Conservation (phyloP, 2,329 filamentous ascomycete genomes). For the Arthrinium phaeospermum region DNA sequence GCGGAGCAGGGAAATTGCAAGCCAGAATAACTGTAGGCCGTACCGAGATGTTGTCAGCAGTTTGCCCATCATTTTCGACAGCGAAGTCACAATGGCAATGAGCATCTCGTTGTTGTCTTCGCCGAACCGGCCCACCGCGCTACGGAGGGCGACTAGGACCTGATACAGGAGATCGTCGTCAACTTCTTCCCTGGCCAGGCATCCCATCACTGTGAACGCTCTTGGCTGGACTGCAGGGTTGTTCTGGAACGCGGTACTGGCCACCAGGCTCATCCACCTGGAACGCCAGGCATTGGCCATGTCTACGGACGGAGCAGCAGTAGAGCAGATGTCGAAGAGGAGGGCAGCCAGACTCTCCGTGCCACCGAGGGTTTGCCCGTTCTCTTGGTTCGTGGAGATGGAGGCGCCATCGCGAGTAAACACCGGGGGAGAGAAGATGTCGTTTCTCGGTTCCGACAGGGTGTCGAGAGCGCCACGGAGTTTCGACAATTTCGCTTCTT, state of each 20-base stretch:
- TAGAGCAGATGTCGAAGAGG: constrained; percentile 66
- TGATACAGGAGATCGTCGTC: constrained; percentile 75
- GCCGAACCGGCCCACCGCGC: constrained; percentile 67
- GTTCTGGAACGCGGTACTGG: constrained; percentile 75
- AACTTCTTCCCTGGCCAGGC: constrained; percentile 72
- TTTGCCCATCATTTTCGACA: constrained; percentile 76
- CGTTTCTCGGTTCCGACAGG: constrained; percentile 64
- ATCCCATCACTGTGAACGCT: constrained; percentile 75
- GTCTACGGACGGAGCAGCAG: constrained; percentile 68
- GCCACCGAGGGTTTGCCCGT: constrained; percentile 55
- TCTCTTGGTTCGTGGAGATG: constrained; percentile 60
- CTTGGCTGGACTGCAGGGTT: constrained; percentile 74
- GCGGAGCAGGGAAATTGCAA: constrained; percentile 69
- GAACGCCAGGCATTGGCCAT: constrained; percentile 73
- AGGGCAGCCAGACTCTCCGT: constrained; percentile 67
- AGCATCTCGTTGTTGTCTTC: constrained; percentile 73
- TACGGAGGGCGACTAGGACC: constrained; percentile 70
- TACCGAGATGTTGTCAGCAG: constrained; percentile 71
- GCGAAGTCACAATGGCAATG: constrained; percentile 68
- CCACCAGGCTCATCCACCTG: constrained; percentile 75
- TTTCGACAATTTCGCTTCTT: constrained; percentile 63
- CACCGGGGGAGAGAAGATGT: constrained; percentile 59
- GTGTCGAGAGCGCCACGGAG: constrained; percentile 62
- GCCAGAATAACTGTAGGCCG: constrained; percentile 72
- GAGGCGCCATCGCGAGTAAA: constrained; percentile 59